Conservation (phyloP, 768 basidiomycete genomes). For the Suillus americanus region DNA sequence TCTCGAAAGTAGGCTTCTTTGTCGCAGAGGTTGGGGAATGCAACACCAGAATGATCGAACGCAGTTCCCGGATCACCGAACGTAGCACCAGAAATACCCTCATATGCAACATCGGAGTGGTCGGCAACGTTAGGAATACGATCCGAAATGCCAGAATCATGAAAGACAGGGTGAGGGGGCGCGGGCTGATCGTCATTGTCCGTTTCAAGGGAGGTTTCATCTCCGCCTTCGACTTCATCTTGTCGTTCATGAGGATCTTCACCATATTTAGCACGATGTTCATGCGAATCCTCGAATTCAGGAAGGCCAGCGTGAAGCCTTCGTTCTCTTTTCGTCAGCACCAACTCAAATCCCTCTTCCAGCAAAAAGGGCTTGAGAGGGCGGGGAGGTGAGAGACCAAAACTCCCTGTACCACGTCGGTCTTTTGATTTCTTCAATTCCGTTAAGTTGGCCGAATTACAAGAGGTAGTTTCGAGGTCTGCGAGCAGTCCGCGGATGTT, state of each 20-base stretch:
- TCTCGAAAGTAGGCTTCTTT: not conserved
- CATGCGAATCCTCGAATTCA: constrained; percentile 4
- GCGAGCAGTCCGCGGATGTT: not conserved
- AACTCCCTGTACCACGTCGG: constrained; percentile 20
- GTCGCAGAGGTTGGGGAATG: constrained; percentile 5
- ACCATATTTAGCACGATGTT: not conserved
- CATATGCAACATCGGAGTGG: not conserved
- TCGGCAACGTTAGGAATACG: not conserved
- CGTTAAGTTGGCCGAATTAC: not conserved
- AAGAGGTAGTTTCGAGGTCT: not conserved
- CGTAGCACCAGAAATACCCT: not conserved
- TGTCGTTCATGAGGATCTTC: not conserved
- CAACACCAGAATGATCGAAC: constrained; percentile 25
- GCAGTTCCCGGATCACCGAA: constrained; percentile 20
- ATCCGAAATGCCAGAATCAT: not conserved
- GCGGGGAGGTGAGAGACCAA: constrained; percentile 27
- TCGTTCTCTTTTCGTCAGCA: constrained; percentile 29
- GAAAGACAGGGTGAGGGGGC: too few species aligned
- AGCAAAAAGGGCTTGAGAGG: not conserved
- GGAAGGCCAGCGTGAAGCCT: constrained; percentile 12
- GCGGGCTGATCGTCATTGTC: not conserved
- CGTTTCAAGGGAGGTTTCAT: not conserved
- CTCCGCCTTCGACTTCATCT: not conserved
- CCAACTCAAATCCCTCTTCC: constrained; percentile 13
- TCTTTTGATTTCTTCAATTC: constrained; percentile 1